Percentiles rank a stretch among this genome's conserved stretches.
phyloP scores from a whole-genome alignment of 768 basidiomycete genomes.

The Agaricus sinodeliciosus region DNA sequence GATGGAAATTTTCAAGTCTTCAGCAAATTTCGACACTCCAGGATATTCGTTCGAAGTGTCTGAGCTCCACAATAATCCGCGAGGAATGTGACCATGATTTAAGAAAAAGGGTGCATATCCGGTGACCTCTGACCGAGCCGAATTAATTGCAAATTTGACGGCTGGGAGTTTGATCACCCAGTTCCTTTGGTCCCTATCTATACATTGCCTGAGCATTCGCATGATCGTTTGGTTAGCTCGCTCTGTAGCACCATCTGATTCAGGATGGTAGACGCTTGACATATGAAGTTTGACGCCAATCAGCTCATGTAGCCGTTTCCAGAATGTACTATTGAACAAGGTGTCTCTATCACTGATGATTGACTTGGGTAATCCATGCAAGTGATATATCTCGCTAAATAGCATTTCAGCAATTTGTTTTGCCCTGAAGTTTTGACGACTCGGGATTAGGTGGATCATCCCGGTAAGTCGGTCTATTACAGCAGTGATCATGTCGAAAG shows the following conservation, averaged over 20 bases:
- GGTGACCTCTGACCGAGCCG: conserved; percentile 15
- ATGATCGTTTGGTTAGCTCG: conserved; percentile 15
- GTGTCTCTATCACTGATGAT: conserved; percentile 11
- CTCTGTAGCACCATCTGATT: conserved; percentile 13
- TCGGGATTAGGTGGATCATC: too few species aligned
- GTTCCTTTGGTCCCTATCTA: conserved; percentile 23
- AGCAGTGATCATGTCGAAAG: too few species aligned
- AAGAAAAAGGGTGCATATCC: conserved; percentile 22
- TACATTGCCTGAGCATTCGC: conserved; percentile 18
- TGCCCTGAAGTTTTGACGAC: too few species aligned
- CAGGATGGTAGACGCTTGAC: conserved; percentile 12
- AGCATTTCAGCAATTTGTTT: too few species aligned
- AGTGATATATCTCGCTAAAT: conserved; percentile 9
- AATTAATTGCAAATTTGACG: conserved; percentile 19
- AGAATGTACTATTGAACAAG: conserved; percentile 11
- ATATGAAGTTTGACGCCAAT: conserved; percentile 9
- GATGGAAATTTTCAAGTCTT: conserved; percentile 18
- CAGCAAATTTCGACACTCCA: conserved; percentile 15
- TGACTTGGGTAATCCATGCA: conserved; percentile 10
- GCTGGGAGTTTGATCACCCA: conserved; percentile 23
- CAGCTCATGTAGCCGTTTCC: conserved; percentile 7
- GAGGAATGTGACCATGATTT: conserved; percentile 17
- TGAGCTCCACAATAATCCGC: conserved; percentile 17
- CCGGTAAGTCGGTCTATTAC: too few species aligned
- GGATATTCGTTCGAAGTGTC: conserved; percentile 12